These are phyloP conservation scores for Thermothielavioides terrestris DNA, from an alignment of 495 filamentous ascomycete genomes.

Conservation along the genomic window DNA sequence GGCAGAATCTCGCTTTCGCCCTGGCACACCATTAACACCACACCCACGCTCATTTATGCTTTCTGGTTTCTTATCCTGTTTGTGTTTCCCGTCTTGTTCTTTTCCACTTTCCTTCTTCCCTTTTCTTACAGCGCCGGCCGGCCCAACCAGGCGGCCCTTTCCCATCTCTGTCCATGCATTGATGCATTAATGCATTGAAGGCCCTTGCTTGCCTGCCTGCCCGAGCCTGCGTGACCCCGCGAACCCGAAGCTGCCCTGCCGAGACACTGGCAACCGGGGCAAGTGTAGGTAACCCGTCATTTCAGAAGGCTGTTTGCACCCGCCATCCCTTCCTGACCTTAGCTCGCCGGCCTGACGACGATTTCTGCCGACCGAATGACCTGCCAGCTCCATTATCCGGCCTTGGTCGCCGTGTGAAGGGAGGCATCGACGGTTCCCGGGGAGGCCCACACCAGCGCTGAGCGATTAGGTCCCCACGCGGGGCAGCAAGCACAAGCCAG, in stretches of 20 bases:
- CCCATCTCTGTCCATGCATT: too few species aligned
- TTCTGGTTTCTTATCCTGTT: neutral
- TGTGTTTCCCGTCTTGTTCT: neutral
- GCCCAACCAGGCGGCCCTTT: neutral
- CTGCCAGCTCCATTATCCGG: neutral
- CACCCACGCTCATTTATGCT: neutral
- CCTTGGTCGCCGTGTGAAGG: neutral
- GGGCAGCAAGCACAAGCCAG: slow-evolving; percentile 1
- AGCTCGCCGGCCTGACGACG: neutral
- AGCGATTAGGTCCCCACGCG: neutral
- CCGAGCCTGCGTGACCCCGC: neutral
- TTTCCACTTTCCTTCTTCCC: neutral
- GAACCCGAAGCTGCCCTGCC: neutral
- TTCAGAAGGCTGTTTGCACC: neutral
- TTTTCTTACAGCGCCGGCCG: neutral
- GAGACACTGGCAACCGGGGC: neutral
- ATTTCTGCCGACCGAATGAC: neutral
- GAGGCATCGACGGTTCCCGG: neutral
- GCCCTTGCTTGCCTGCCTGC: neutral
- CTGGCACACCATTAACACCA: neutral
- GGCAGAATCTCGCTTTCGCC: neutral
- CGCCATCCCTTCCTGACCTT: neutral
- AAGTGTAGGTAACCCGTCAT: neutral
- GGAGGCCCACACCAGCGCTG: slow-evolving; percentile 2
- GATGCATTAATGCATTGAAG: too few species aligned